Base-by-base conservation (phyloP, 306 rosid species). In the Cicer pinnatifidum region DNA sequence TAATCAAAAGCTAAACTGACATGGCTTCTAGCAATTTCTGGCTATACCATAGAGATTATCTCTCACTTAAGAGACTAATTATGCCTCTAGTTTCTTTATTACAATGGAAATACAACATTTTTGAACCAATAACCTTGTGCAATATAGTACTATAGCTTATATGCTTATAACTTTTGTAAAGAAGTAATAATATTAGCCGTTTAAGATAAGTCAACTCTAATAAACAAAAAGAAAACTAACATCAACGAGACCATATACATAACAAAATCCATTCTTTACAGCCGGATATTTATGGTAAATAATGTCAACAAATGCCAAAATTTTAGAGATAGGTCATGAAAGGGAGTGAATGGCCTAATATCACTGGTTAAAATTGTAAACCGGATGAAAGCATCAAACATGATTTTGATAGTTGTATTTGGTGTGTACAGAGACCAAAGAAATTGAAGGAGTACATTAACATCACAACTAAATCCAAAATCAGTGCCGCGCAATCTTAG, bases 401-500 rank as follows among this genome's bases (percentile, higher is more conserved):
- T 68, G 50, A 75, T 71, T 61, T 63, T 37, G 47, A 67, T 71
- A 75, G 20, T 60, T 54, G 79, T 13, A 72, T 57, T 15, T 1
- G 66, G 68, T 52, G 81, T 68, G 82, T 67, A 72, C 62, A 62
- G 79, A 76, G 61, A 80, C 50, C 69, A 57, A 61, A 9, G 50
- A 80, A 47, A 71, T 68, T 51, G 60, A 80, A 66, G 9, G n/a
- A 74, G 75, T 81, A 79, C 66, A 76, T 45, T 81, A 80, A 75
- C 83, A 73, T 67, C 75, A 10, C 15, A 44, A 72, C 48, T 57
- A 20, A 50, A 73, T 41, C 64, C 72, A 67, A 88, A 82, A 81
- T 77, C 83, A 7, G 57, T n/a, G 12, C 72, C 80, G 47, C 61
- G 39, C 71, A 60, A 61, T 67, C 72, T 46, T 20, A 54, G 69